These are phyloP conservation scores for Oehlia diaphana DNA, from an alignment of 192 early-diverging fungal species.

Conservation along the genomic window DNA sequence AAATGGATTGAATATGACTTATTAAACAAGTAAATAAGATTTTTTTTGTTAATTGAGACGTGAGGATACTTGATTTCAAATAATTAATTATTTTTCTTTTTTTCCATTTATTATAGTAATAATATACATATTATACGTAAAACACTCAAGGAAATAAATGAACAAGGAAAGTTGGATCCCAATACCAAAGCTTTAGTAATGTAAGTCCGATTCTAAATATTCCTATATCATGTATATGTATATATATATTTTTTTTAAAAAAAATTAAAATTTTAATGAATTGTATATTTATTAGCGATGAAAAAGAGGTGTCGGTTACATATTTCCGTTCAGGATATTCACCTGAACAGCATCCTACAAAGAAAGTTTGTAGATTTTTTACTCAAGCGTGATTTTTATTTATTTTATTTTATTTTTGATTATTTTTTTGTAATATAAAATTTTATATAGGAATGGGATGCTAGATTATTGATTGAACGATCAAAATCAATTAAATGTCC, in stretches of 20 bases:
- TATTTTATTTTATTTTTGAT: too few species aligned
- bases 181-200: slow-evolving; percentile 59
- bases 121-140: slow-evolving; percentile 61
- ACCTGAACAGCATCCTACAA: slow-evolving; percentile 81
- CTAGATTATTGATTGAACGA: slow-evolving; percentile 78
- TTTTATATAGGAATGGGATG: slow-evolving; percentile 81
- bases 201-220: slow-evolving; percentile 45
- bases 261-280: not conserved
- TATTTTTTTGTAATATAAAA: not conserved
- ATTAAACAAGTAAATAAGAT: slow-evolving; percentile 47
- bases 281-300: slow-evolving; percentile 48
- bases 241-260: not conserved
- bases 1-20: slow-evolving; percentile 82
- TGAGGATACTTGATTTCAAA: slow-evolving; percentile 3
- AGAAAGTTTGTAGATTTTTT: slow-evolving; percentile 50
- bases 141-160: slow-evolving; percentile 67
- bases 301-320: slow-evolving; percentile 76
- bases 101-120: slow-evolving; percentile 44
- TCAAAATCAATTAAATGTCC: slow-evolving; percentile 88
- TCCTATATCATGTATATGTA: not conserved
- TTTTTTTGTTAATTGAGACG: slow-evolving; percentile 10
- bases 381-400: too few species aligned
- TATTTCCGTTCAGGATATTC: slow-evolving; percentile 93
- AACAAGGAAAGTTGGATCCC: slow-evolving; percentile 59
- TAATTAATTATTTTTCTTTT: slow-evolving; percentile 1